Base-by-base conservation (phyloP, 345 rosid genomes). In the Eucalyptus dawsonii region DNA sequence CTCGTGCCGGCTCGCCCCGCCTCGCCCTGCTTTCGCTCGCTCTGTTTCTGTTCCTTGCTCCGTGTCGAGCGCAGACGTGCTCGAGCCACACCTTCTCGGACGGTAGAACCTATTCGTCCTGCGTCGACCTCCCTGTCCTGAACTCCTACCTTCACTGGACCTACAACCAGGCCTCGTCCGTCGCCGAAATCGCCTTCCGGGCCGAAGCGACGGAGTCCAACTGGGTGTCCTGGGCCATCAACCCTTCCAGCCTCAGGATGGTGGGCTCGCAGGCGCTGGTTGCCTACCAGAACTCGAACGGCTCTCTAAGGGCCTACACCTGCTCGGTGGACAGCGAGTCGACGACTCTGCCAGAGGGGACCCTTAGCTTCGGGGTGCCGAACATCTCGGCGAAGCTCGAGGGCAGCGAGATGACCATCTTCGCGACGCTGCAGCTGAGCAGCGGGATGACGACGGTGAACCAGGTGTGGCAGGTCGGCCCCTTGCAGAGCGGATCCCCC, bases 381-480 rank as follows among this genome's bases (percentile, higher is more conserved):
- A 21, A 14, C 16, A 49, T 97, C 44, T 86, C 86, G 1, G 96
- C 95, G 3, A 89, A 80, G 37, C 37, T 90, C 22, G 80, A 21
- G 3, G 72, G 81, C 17, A 51, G 45, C 6, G 96, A 92, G 65
- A 96, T 95, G 93, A 94, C 92, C 16, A 95, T 97, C 16, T 96
- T 92, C 83, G 99, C 99, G 8, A 94, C 93, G 17, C 89, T 97
- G 92, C 91, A 91, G 86, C 94, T 97, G 81, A 62, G 89, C 2
- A 14, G 27, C 29, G 83, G 8, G 34, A 87, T 90, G 91, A 12
- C 93, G 9, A 56, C 92, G 9, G 89, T 95, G 0, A 93, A 86
- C 89, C 99, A 96, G 89, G 92, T 97, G 56, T 97, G 99, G 99
- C 97, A 97, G 87, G 91, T 89, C 27, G 99, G 99, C 9, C 93